phyloP scores from a whole-genome alignment of 2,329 filamentous ascomycete genomes.

The Aspergillus persii region DNA sequence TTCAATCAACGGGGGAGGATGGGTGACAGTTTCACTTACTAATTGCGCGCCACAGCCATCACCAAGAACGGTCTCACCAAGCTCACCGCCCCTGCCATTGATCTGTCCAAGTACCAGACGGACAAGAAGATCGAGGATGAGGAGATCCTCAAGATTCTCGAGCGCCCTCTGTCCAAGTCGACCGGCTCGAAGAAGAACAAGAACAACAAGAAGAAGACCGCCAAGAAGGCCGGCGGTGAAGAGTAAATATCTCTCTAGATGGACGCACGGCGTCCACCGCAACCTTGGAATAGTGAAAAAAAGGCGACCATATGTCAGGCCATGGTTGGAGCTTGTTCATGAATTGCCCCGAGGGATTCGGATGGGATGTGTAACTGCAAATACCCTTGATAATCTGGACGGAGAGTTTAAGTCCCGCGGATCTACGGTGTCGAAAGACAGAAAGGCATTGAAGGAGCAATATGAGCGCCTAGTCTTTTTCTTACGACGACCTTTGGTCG shows the following conservation, averaged over 20 bases:
- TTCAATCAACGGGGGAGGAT: background rate
- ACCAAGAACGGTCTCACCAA: constrained; percentile 96
- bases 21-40: background rate
- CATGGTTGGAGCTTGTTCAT: constrained; percentile 13
- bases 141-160: constrained; percentile 91
- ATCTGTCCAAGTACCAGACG: constrained; percentile 80
- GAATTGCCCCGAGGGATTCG: constrained; percentile 1
- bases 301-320: constrained; percentile 17
- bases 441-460: constrained; percentile 1
- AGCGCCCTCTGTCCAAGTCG: constrained; percentile 71
- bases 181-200: constrained; percentile 74
- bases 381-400: constrained; percentile 1
- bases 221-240: constrained; percentile 47
- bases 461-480: constrained; percentile 5
- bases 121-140: constrained; percentile 98
- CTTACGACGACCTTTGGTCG: constrained; percentile 3
- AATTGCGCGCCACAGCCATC: constrained; percentile 61
- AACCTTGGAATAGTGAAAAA: constrained; percentile 12
- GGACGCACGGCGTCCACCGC: constrained; percentile 15
- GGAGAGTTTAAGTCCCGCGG: background rate
- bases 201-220: constrained; percentile 81
- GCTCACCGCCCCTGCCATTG: constrained; percentile 73
- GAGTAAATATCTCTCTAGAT: constrained; percentile 34
- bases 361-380: constrained; percentile 6
- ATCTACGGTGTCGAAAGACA: constrained; percentile 4